Conservation (phyloP, 352 stramenopile species). For the Phytopythium vexans region DNA sequence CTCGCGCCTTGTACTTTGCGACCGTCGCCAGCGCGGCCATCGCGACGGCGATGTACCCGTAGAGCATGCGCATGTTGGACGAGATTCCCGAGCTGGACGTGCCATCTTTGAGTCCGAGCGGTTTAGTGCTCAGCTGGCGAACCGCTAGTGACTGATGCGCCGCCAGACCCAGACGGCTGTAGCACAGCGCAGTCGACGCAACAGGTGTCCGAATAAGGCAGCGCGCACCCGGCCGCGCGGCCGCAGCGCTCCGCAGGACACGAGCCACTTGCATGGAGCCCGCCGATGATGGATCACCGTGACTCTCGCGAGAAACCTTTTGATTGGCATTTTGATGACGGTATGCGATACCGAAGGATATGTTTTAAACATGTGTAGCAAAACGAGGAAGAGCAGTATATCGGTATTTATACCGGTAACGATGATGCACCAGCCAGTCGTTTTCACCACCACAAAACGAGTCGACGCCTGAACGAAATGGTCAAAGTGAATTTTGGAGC, state of each 20-base stretch:
- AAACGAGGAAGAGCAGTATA: neutral
- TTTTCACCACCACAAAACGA: neutral
- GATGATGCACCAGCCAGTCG: slow-evolving; percentile 4
- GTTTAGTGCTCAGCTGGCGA: slow-evolving; percentile 20
- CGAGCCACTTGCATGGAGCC: slow-evolving; percentile 9
- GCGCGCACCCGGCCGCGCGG: neutral
- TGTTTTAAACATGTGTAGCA: too few relatives aligned
- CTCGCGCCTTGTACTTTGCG: slow-evolving; percentile 55
- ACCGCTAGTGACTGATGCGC: neutral
- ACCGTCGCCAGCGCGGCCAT: slow-evolving; percentile 54
- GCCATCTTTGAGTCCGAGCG: slow-evolving; percentile 47
- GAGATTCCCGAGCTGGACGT: slow-evolving; percentile 24
- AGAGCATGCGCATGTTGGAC: slow-evolving; percentile 51
- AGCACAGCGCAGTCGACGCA: too few relatives aligned
- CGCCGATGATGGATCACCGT: neutral
- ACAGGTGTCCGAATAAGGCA: too few relatives aligned
- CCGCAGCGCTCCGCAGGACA: slow-evolving; percentile 13
- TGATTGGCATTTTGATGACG: too few relatives aligned
- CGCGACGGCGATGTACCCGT: slow-evolving; percentile 50
- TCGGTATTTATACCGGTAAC: neutral
- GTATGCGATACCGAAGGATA: too few relatives aligned
- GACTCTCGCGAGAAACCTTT: too few relatives aligned
- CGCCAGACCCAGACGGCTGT: neutral
- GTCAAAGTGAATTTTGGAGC: neutral
- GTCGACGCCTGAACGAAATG: neutral